Conservation (phyloP, 495 filamentous ascomycete species). For the Penicillium taxi region DNA sequence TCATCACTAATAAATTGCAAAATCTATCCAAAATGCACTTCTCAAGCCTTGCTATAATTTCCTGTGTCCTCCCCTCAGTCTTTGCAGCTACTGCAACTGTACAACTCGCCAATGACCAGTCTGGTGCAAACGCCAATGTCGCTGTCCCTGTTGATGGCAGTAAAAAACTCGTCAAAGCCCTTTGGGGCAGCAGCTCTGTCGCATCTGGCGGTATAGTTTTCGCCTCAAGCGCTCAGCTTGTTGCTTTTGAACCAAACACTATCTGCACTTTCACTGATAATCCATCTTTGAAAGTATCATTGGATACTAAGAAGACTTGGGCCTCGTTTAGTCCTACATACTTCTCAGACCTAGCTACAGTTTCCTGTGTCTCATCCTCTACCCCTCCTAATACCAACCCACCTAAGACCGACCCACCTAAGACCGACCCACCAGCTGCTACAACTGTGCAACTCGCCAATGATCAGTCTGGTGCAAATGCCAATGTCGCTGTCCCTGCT, state of each 20-base stretch:
- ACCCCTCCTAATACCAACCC: slow-evolving; percentile 11
- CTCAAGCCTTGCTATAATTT: slow-evolving; percentile 7
- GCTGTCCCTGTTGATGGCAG: slow-evolving; percentile 15
- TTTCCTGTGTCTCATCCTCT: slow-evolving; percentile 12
- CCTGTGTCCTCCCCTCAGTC: slow-evolving; percentile 9
- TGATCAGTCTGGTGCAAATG: slow-evolving; percentile 14
- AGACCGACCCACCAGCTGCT: slow-evolving; percentile 3
- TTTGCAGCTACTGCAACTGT: slow-evolving; percentile 9
- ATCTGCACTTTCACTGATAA: slow-evolving; percentile 14
- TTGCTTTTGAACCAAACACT: slow-evolving; percentile 12
- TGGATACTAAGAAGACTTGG: slow-evolving; percentile 10
- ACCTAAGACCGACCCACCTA: too few species aligned
- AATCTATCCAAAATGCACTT: slow-evolving; percentile 17
- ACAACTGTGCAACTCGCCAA: slow-evolving; percentile 19
- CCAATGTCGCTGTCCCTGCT: slow-evolving; percentile 13
- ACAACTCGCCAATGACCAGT: slow-evolving; percentile 20
- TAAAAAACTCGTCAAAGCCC: slow-evolving; percentile 14
- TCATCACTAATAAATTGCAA: too few species aligned
- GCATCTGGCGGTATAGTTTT: slow-evolving; percentile 16
- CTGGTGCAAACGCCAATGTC: slow-evolving; percentile 13
- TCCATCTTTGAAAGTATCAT: neutral
- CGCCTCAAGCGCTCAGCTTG: slow-evolving; percentile 17
- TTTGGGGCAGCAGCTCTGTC: slow-evolving; percentile 17
- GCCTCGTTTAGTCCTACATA: slow-evolving; percentile 3
- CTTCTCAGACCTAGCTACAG: too few species aligned